Conservation (phyloP, 257 asterid genomes). For the Nicotiana noctiflora region DNA sequence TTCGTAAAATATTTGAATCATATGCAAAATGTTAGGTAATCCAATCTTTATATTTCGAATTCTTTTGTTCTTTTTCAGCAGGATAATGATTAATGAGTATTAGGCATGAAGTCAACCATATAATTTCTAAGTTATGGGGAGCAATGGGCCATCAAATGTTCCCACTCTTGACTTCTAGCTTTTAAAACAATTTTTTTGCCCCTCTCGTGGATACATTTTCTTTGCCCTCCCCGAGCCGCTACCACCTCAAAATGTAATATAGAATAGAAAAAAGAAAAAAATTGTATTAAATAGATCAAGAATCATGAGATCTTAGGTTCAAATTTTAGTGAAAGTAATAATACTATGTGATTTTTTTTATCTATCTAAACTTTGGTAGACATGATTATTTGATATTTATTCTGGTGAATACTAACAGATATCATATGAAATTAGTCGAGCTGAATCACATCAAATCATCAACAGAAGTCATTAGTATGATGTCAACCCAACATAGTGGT, state of each 20-base stretch:
- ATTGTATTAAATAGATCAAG: fast-evolving
- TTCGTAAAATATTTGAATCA: neutral
- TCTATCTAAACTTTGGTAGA: too few species aligned
- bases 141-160: neutral
- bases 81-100: neutral
- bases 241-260: neutral
- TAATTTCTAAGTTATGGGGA: neutral
- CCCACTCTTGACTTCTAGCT: neutral
- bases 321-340: too few species aligned
- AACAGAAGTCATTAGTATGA: neutral
- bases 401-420: fast-evolving
- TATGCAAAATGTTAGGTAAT: neutral
- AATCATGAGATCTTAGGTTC: too few species aligned
- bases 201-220: too few species aligned
- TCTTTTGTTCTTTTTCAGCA: neutral
- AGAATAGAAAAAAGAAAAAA: neutral
- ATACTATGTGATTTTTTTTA: too few species aligned
- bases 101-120: slow-evolving; percentile 2
- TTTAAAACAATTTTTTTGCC: too few species aligned
- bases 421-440: too few species aligned
- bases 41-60: neutral
- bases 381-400: too few species aligned
- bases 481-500: neutral
- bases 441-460: too few species aligned
- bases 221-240: neutral